Evolutionary conservation across 768 basidiomycete species (phyloP), one percentile per base, ranked within the genome.

Genomic region (Pisolithus marmoratus): DNA sequence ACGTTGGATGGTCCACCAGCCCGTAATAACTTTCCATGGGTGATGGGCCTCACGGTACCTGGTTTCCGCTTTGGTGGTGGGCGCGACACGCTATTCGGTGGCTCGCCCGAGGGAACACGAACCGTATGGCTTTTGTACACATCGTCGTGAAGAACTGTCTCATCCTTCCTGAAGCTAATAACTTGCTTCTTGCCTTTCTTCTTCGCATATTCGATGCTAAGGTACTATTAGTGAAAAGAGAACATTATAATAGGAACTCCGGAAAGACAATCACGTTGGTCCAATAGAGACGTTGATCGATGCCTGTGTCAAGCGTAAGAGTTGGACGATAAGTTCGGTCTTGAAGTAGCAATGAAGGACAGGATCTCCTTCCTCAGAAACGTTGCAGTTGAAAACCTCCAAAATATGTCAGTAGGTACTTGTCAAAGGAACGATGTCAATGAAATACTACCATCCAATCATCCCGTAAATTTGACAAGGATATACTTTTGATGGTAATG

Each of bases 101-200:
- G 80, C 64, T 96, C 93, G 36, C 96, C 96, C 41, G 92, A 86
- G 2, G 85, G 77, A 3, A 97, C 93, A 54, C 85, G 84, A 17
- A 99, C 86, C 2, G 82, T 80, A 62, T 94, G 91, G 58, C 91
- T 94, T 80, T 98, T 99, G 73, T 99, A 99, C 9, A 80, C 61
- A 63, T 93, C 96, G 54, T 87, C 84, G 51, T 81, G 82, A 11
- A 65, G 71, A 19, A 95, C 72, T 8, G 84, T 82, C 69, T 98
- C 94, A 63, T 97, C 94, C 74, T 90, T 95, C 61, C 85, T 67
- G 55, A 91, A 87, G 66, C 87, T 87, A 70, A 99, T 91, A 49
- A 81, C 76, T 4, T 87, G 83, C 63, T 83, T 83, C 73, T 98
- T 99, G 57, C 94, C 94, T 71, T 93, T 98, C 80, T 99, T 99